Evolutionary conservation across 2,329 filamentous ascomycete genomes (phyloP), one percentile per base, ranked within the genome.

Genomic region (Exserohilum turcica): DNA sequence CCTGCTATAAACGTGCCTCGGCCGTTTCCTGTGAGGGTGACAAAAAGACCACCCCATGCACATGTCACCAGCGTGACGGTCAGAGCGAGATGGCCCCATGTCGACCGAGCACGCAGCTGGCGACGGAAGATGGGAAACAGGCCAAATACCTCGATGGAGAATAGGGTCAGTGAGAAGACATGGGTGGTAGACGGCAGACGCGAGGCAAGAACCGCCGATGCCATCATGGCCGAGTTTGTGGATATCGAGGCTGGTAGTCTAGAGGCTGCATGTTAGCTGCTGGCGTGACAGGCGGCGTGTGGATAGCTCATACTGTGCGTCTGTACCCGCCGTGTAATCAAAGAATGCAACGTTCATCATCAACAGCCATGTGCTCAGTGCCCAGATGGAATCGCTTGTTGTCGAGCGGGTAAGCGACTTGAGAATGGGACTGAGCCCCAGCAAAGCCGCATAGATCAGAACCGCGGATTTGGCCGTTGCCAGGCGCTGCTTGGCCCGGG

Each of bases 331-430:
- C 9, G 91, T 90, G 74, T 99, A 99, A 80, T 99, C 94, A 70
- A 97, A 97, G 73, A 95, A 97, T 76, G 96, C 95, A 57, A 97
- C 91, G 74, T 99, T 99, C 76, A 97, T 93, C 66, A 90, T 85
- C 58, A 99, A 85, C 38, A 99, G 82, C 86, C 92, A 94, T 68
- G 91, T 92, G 44, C 91, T 94, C 80, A 99, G 89, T 52, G 94
- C 91, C 94, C 94, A 99, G 72, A 99, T 99, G 37, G 89, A 94
- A 80, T 99, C 94, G 50, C 86, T 89, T 6, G 91, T 93, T 4
- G 93, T 97, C 5, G 92, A 97, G 44, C 84, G 85, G 0, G 94
- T 99, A n/a, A 99, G 84, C 1, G 92, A 97, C 74, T 97, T 97
- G 57, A 99, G 85, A 60, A 99, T 97, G 0, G 94, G 94, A 36